These are phyloP conservation scores for Lipomyces sp. DNA, from an alignment of 805 yeast species.

Conservation along the genomic window DNA sequence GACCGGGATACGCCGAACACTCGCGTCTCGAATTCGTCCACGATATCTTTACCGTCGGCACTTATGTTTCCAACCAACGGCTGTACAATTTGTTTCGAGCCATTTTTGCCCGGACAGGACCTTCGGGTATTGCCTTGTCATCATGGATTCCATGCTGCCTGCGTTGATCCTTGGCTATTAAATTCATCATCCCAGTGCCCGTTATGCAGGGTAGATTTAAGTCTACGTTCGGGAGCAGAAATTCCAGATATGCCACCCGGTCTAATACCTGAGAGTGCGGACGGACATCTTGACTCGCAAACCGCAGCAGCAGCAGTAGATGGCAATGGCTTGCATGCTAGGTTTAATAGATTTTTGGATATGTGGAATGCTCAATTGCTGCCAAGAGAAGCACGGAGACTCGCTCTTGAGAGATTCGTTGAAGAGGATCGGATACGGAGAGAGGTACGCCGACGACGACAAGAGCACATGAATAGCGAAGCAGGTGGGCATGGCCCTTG, in stretches of 20 bases:
- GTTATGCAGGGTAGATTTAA: conserved; percentile 72
- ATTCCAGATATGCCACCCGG: conserved; percentile 33
- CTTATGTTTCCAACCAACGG: conserved; percentile 44
- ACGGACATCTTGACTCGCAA: background rate
- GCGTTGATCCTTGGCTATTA: conserved; percentile 83
- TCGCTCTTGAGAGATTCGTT: conserved; percentile 40
- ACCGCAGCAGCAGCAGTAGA: conserved; percentile 10
- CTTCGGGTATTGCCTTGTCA: conserved; percentile 76
- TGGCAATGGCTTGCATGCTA: conserved; percentile 24
- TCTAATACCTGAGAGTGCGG: conserved; percentile 6
- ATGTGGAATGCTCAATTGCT: conserved; percentile 44
- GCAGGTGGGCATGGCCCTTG: conserved; percentile 20
- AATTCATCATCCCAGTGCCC: conserved; percentile 81
- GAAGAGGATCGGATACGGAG: conserved; percentile 41
- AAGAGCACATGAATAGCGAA: conserved; percentile 29
- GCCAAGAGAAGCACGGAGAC: conserved; percentile 41
- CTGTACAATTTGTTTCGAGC: conserved; percentile 82
- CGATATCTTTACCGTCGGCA: conserved; percentile 10
- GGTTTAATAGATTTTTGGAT: conserved; percentile 42
- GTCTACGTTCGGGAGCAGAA: conserved; percentile 37
- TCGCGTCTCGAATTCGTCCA: conserved; percentile 2
- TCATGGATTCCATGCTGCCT: conserved; percentile 79
- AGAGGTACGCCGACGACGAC: conserved; percentile 16
- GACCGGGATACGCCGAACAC: background rate
- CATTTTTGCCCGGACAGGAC: conserved; percentile 62